phyloP scores from a whole-genome alignment of 1,284 basidiomycete species.

The Ganoderma resinaceum region DNA sequence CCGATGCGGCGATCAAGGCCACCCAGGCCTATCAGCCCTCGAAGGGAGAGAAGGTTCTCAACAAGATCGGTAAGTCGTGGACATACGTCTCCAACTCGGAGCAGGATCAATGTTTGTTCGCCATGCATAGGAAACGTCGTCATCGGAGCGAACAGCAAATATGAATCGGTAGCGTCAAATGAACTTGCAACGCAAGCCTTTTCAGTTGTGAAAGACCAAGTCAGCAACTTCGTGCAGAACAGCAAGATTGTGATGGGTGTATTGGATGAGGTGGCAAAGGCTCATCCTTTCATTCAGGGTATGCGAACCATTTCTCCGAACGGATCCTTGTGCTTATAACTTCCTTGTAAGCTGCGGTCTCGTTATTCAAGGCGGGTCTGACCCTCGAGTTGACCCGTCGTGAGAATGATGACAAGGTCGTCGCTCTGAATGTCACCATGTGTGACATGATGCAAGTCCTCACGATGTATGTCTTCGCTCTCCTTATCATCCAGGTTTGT shows the following conservation, averaged over 20 bases:
- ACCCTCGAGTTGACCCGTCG: conserved; percentile 46
- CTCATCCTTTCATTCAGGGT: not conserved
- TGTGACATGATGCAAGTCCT: conserved; percentile 50
- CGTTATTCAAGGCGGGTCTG: conserved; percentile 49
- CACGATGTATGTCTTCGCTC: conserved; percentile 42
- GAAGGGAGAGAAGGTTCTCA: conserved; percentile 1
- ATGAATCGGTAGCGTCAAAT: not conserved
- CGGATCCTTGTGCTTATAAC: not conserved
- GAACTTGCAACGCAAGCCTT: conserved; percentile 8
- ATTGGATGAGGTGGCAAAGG: conserved; percentile 15
- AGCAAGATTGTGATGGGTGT: conserved; percentile 11
- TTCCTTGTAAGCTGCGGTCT: conserved; percentile 43
- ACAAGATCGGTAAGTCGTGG: not conserved
- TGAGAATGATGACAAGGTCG: conserved; percentile 50
- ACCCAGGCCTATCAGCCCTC: not conserved
- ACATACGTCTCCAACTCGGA: not conserved
- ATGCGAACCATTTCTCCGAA: not conserved
- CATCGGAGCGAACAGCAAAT: not conserved
- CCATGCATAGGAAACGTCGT: not conserved
- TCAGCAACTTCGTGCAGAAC: conserved; percentile 15
- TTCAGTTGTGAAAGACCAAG: conserved; percentile 8
- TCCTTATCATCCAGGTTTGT: not conserved
- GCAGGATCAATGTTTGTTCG: not conserved
- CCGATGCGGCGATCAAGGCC: conserved; percentile 8
- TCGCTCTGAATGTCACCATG: conserved; percentile 48